Conservation (phyloP, 768 basidiomycete genomes). For the Nevesoporus exiguus region DNA sequence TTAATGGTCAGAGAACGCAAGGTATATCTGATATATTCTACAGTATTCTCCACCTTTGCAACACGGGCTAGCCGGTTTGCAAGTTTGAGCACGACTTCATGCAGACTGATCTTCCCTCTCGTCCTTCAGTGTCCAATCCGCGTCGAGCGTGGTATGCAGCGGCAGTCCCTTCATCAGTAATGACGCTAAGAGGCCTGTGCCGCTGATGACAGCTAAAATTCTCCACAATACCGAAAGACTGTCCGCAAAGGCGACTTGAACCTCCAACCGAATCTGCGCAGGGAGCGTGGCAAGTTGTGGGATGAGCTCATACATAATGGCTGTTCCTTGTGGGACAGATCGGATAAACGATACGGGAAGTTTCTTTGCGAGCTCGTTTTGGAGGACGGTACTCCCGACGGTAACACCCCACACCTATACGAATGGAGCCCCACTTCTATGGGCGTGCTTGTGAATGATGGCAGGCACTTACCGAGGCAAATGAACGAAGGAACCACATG, state of each 20-base stretch:
- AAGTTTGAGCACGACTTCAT: too few species aligned
- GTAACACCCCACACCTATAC: conserved; percentile 48
- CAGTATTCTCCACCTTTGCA: too few species aligned
- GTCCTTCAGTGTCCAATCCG: conserved; percentile 1
- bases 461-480: conserved; percentile 30
- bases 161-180: conserved; percentile 6
- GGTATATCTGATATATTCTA: too few species aligned
- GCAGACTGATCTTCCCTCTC: background rate
- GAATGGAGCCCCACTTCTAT: background rate
- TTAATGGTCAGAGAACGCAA: too few species aligned
- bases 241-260: conserved; percentile 40
- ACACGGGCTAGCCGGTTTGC: too few species aligned
- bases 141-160: conserved; percentile 1
- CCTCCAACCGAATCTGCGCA: conserved; percentile 32
- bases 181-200: conserved; percentile 2
- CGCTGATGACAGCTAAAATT: conserved; percentile 36
- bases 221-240: conserved; percentile 42
- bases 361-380: conserved; percentile 42
- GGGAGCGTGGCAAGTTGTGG: conserved; percentile 37
- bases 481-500: conserved; percentile 37
- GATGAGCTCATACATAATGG: conserved; percentile 46
- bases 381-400: conserved; percentile 46
- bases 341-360: conserved; percentile 40
- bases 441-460: too few species aligned
- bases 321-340: conserved; percentile 35